phyloP scores from a whole-genome alignment of 345 rosid genomes.

The Boechera retrofracta region DNA sequence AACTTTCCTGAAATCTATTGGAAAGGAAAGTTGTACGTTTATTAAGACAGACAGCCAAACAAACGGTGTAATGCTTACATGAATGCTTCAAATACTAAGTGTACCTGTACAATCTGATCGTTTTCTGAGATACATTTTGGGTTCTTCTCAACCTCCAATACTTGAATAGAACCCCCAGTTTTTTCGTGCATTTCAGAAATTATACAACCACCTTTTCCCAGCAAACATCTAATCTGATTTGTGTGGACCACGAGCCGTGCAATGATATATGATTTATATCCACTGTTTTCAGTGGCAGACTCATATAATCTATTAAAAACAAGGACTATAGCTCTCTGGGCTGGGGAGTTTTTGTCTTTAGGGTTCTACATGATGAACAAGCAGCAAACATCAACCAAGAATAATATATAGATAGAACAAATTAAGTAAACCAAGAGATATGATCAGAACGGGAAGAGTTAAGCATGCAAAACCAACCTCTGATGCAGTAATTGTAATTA shows the following conservation, averaged over 20 bases:
- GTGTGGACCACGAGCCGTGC: constrained; percentile 71
- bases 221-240: constrained; percentile 62
- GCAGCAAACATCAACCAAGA: constrained; percentile 33
- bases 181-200: constrained; percentile 56
- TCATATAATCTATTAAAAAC: constrained; percentile 62
- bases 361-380: constrained; percentile 56
- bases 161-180: constrained; percentile 55
- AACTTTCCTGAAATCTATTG: too few relatives aligned
- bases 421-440: not conserved
- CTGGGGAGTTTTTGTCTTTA: constrained; percentile 56
- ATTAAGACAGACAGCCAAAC: too few relatives aligned
- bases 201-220: constrained; percentile 31
- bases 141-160: constrained; percentile 48
- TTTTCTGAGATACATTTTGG: constrained; percentile 61
- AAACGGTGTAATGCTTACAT: too few relatives aligned
- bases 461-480: constrained; percentile 55
- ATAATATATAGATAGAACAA: constrained; percentile 13
- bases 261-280: constrained; percentile 34
- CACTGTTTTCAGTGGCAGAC: constrained; percentile 48
- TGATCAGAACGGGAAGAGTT: not conserved
- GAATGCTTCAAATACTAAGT: too few relatives aligned
- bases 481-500: constrained; percentile 56
- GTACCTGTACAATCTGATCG: constrained; percentile 74
- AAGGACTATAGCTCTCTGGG: constrained; percentile 67
- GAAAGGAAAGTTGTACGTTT: too few relatives aligned